Evolutionary conservation across 1,284 basidiomycete species (phyloP).

Genomic region (Ceratobasidium sp.): DNA sequence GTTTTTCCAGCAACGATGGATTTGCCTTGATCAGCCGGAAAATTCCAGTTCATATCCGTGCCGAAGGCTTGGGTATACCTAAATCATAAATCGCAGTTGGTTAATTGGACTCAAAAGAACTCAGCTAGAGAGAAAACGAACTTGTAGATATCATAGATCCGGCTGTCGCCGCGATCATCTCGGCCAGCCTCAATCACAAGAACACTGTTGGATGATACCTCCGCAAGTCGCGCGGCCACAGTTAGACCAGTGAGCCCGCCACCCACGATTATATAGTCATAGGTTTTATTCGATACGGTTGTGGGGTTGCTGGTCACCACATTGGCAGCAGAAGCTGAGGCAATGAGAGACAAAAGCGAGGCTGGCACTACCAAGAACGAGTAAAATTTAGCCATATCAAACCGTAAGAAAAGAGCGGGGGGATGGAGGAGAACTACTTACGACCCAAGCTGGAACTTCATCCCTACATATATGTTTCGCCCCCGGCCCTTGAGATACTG

Average conservation of each 20-base stretch:
- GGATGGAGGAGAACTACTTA: not conserved
- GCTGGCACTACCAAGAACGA: not conserved
- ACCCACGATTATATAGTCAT: conserved; percentile 78
- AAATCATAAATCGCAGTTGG: not conserved
- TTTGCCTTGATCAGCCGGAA: conserved; percentile 65
- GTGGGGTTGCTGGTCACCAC: conserved; percentile 35
- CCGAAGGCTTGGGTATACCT: conserved; percentile 60
- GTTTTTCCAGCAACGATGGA: conserved; percentile 68
- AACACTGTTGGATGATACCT: conserved; percentile 67
- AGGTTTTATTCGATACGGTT: conserved; percentile 57
- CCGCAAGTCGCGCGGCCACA: conserved; percentile 72
- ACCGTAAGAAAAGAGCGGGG: not conserved
- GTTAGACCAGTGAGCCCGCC: conserved; percentile 74
- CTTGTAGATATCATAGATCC: conserved; percentile 66
- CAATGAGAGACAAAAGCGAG: not conserved
- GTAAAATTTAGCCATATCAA: not conserved
- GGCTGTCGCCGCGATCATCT: conserved; percentile 64
- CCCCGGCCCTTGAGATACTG: not conserved
- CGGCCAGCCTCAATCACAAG: conserved; percentile 73
- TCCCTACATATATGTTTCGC: not conserved
- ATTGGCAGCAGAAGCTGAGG: not conserved
- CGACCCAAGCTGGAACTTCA: not conserved
- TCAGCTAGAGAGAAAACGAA: conserved; percentile 57
- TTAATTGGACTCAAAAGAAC: not conserved
- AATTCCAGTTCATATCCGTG: conserved; percentile 66